Percentiles rank a stretch among this genome's conserved stretches.
Evolutionary conservation across 805 yeast species (phyloP).

Genomic region (Pichia exigua): DNA sequence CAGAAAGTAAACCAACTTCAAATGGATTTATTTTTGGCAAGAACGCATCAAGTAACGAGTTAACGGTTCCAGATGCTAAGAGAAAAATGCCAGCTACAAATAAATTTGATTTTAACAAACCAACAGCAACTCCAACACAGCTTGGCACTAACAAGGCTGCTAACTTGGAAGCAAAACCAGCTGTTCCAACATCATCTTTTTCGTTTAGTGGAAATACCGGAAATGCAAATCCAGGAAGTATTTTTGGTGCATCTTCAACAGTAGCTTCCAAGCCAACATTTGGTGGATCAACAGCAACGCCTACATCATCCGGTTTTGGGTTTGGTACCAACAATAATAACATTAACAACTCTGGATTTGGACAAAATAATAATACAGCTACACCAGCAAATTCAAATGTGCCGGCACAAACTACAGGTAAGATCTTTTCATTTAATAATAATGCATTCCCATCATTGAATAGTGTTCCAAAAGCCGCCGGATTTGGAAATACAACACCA

Average conservation of each 20-base stretch:
- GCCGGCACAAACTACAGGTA: neutral
- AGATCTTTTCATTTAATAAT: slow-evolving; percentile 1
- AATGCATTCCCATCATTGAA: slow-evolving; percentile 3
- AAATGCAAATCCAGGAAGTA: neutral
- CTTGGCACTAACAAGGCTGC: neutral
- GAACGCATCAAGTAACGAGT: neutral
- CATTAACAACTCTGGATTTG: neutral
- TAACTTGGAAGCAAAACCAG: neutral
- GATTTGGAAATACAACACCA: neutral
- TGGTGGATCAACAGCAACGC: neutral
- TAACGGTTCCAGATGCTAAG: neutral
- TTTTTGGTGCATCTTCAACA: slow-evolving; percentile 1
- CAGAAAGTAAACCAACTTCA: neutral
- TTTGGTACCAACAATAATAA: neutral
- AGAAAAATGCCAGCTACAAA: neutral
- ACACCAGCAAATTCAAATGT: neutral
- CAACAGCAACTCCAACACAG: neutral
- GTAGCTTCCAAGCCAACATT: neutral
- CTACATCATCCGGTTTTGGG: neutral
- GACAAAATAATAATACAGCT: neutral
- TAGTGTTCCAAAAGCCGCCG: neutral
- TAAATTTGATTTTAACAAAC: neutral
- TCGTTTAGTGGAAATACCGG: slow-evolving; percentile 3
- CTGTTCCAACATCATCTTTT: neutral
- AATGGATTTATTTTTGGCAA: neutral